phyloP scores from a whole-genome alignment of 148 eudicot genomes.

The Silene latifolia region DNA sequence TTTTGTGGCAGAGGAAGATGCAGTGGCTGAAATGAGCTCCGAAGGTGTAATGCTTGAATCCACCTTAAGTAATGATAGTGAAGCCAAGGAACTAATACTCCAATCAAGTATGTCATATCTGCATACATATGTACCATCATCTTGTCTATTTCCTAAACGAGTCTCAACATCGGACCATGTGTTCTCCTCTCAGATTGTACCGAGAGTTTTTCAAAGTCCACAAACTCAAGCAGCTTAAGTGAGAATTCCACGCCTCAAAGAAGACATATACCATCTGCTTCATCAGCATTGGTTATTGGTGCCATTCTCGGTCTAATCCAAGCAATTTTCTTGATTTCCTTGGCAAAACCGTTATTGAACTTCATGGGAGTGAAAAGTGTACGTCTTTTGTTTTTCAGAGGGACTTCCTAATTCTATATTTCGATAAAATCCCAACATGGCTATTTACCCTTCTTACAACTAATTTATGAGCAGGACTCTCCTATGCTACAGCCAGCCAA shows the following conservation, averaged over 20 bases:
- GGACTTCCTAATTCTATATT: not conserved
- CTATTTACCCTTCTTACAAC: not conserved
- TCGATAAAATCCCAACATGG: not conserved
- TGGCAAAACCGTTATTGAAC: slow-evolving; percentile 53
- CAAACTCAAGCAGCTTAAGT: slow-evolving; percentile 17
- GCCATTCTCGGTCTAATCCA: slow-evolving; percentile 63
- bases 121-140: not conserved
- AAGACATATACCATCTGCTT: slow-evolving; percentile 69
- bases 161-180: not conserved
- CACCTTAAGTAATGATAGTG: slow-evolving; percentile 27
- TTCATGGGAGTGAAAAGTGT: slow-evolving; percentile 71
- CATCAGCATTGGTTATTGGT: slow-evolving; percentile 74
- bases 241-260: slow-evolving; percentile 29
- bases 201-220: slow-evolving; percentile 12
- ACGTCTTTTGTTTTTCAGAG: slow-evolving; percentile 19
- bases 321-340: slow-evolving; percentile 51
- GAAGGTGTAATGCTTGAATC: slow-evolving; percentile 36
- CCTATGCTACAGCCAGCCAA: slow-evolving; percentile 63
- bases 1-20: slow-evolving; percentile 86
- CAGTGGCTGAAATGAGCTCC: slow-evolving; percentile 26
- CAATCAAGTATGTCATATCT: slow-evolving; percentile 27
- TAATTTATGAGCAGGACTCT: slow-evolving; percentile 39
- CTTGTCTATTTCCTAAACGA: not conserved
- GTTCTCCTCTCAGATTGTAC: slow-evolving; percentile 19
- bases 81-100: slow-evolving; percentile 48